Evolutionary conservation across 345 rosid genomes (phyloP).

Genomic region (Populus davidiana): DNA sequence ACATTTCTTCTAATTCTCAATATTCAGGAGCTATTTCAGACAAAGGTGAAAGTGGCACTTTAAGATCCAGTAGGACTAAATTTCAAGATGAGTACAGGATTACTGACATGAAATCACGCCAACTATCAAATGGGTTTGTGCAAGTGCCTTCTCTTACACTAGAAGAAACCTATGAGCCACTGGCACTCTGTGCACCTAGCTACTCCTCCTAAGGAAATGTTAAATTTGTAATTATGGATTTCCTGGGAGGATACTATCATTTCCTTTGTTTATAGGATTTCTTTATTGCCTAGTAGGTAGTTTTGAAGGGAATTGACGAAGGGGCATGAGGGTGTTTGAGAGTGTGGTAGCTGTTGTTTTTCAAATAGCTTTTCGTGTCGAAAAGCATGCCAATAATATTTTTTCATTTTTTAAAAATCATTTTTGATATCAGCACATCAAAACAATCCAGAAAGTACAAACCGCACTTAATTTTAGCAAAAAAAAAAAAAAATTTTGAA

Average conservation of each 20-base stretch:
- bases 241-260: conserved; percentile 15
- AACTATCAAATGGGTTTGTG: conserved; percentile 50
- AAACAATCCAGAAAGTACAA: too few relatives aligned
- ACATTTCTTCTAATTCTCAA: conserved; percentile 40
- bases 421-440: too few relatives aligned
- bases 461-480: too few relatives aligned
- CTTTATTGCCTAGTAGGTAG: conserved; percentile 40
- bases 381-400: too few relatives aligned
- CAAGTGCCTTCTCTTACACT: conserved; percentile 70
- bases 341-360: too few relatives aligned
- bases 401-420: too few relatives aligned
- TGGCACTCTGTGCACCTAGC: conserved; percentile 63
- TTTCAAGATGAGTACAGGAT: conserved; percentile 69
- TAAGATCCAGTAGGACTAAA: conserved; percentile 75
- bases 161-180: conserved; percentile 69
- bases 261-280: conserved; percentile 19
- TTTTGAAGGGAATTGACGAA: conserved; percentile 75
- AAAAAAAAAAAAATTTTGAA: too few relatives aligned
- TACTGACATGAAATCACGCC: conserved; percentile 47
- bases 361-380: too few relatives aligned
- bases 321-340: too few relatives aligned
- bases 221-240: conserved; percentile 22
- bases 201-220: conserved; percentile 71
- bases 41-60: conserved; percentile 55
- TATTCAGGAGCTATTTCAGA: conserved; percentile 40